Conservation (phyloP, 805 yeast genomes). For the Nakazawaea peltata region DNA sequence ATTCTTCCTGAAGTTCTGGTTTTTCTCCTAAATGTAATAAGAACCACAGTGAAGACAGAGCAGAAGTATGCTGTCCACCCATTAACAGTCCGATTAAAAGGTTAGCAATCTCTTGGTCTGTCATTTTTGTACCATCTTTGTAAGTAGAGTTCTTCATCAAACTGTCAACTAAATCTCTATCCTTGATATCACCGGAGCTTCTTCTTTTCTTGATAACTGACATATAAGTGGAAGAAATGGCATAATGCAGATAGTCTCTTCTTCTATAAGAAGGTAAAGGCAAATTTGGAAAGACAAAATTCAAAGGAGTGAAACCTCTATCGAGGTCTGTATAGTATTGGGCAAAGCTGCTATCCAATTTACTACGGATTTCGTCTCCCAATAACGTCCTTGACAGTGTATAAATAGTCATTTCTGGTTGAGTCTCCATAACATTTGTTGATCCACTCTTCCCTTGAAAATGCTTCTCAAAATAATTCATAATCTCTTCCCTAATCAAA, state of each 20-base stretch:
- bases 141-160: conserved; percentile 77
- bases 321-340: conserved; percentile 84
- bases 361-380: conserved; percentile 85
- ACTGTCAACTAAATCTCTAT: conserved; percentile 84
- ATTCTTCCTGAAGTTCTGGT: conserved; percentile 77
- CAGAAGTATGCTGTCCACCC: conserved; percentile 99
- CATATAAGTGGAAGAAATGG: conserved; percentile 75
- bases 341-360: conserved; percentile 78
- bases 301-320: conserved; percentile 93
- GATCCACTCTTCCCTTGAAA: conserved; percentile 38
- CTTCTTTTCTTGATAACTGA: conserved; percentile 72
- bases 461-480: conserved; percentile 56
- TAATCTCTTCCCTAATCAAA: conserved; percentile 70
- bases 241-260: conserved; percentile 84
- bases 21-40: conserved; percentile 83
- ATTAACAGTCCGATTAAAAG: conserved; percentile 89
- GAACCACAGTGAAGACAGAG: conserved; percentile 94
- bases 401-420: conserved; percentile 92
- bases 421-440: conserved; percentile 68
- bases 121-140: conserved; percentile 91
- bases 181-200: conserved; percentile 63
- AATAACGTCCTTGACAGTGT: conserved; percentile 89
- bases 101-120: conserved; percentile 92
- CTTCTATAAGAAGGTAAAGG: conserved; percentile 74
- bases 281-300: conserved; percentile 90